Evolutionary conservation across 2,329 filamentous ascomycete species (phyloP), one percentile per base, ranked within the genome.

Genomic region (Penicillium brevicompactum): DNA sequence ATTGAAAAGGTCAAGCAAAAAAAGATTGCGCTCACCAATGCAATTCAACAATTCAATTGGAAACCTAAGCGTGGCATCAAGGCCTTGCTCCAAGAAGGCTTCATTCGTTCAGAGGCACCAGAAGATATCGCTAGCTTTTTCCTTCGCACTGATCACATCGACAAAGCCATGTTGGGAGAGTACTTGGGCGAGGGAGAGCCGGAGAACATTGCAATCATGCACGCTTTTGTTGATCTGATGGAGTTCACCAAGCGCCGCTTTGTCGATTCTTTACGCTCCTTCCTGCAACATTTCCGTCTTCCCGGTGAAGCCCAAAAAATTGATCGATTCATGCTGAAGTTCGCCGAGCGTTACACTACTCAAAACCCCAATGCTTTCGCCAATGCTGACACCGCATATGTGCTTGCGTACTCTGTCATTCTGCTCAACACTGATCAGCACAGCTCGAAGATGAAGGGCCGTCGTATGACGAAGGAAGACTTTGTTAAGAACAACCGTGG

Each of bases 401-500:
- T 99, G 8, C 80, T 99, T 37, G 88, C 92, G 0, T 99, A 99
- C 75, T 97, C 93, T 0, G 94, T 97, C 52, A 97, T 99, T 66
- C 81, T 99, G 84, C 79, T 99, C 49, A 99, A 99, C 73, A 96
- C 92, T 1, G 94, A 99, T 78, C 84, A 93, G 64, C 94, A 99
- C 77, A 97, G 93, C 73, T 82, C 80, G 61, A 96, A 97, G 72
- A 84, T 99, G 66, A 88, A 87, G 69, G 81, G 80, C 1, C 86
- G 84, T 63, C 87, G 92, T 50, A 99, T 99, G 94, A 95, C 88
- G 24, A 92, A 92, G 62, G 90, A 96, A 59, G 95, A 99, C 64
- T 99, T 99, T 70, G 96, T 99, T 79, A 97, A 96, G 80, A 99
- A 99, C 76, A 99, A 99, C 74, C 83, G 94, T 27, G 94, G 94